A percentile compares a stretch with the other conserved stretches of the same genome.
phyloP scores from a whole-genome alignment of 768 basidiomycete genomes.

The Boletellus ananiceps region DNA sequence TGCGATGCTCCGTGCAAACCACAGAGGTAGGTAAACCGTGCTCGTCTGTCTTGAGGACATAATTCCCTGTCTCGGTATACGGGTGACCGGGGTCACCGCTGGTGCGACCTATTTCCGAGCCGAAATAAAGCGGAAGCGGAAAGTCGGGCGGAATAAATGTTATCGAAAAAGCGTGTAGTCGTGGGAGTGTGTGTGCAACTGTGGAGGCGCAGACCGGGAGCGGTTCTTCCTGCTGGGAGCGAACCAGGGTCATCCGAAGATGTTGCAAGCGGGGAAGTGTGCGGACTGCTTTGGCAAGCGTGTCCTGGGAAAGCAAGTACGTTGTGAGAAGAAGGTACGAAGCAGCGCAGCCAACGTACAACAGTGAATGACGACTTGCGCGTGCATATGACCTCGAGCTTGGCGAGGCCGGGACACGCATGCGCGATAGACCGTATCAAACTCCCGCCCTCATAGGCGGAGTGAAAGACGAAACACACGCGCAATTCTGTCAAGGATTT shows the following conservation, averaged over 20 bases:
- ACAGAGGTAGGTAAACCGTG: conserved; percentile 60
- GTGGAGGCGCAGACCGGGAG: conserved; percentile 55
- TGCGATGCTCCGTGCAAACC: conserved; percentile 45
- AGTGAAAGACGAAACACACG: conserved; percentile 65
- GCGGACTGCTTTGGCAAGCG: conserved; percentile 57
- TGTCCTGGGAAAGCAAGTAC: conserved; percentile 16
- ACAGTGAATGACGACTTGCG: conserved; percentile 71
- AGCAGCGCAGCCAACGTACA: conserved; percentile 34
- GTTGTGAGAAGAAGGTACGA: not conserved
- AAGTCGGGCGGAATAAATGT: conserved; percentile 61
- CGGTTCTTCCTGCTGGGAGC: conserved; percentile 58
- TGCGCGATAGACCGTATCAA: conserved; percentile 62
- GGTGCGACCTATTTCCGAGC: conserved; percentile 38
- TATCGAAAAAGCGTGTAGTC: conserved; percentile 58
- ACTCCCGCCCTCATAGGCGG: conserved; percentile 69
- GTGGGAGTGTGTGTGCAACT: conserved; percentile 63
- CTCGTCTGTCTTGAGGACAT: conserved; percentile 54
- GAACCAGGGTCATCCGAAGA: conserved; percentile 60
- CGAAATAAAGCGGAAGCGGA: conserved; percentile 44
- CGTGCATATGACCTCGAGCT: conserved; percentile 61
- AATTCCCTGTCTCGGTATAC: conserved; percentile 44
- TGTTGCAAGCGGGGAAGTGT: conserved; percentile 60
- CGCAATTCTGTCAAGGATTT: conserved; percentile 53
- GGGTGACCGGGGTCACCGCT: conserved; percentile 21
- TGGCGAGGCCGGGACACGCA: conserved; percentile 59